Conservation (phyloP, 2,329 filamentous ascomycete genomes). For the Mycosphaerella sp. region DNA sequence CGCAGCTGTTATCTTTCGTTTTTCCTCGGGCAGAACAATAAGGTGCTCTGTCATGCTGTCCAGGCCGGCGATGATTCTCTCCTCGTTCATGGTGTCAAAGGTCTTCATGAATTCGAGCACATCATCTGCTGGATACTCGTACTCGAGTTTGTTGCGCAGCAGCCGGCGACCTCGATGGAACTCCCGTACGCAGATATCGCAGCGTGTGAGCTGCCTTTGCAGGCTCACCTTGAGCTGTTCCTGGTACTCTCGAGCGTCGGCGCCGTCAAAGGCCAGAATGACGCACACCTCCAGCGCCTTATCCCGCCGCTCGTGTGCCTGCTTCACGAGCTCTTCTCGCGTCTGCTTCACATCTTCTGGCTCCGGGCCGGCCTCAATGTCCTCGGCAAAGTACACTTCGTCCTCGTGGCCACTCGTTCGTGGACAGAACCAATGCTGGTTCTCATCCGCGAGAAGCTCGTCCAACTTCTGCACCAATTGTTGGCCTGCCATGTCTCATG, state of each 20-base stretch:
- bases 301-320: constrained; percentile 38
- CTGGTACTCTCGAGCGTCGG: constrained; percentile 40
- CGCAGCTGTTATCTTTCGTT: constrained; percentile 46
- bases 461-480: constrained; percentile 20
- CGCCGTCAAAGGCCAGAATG: constrained; percentile 45
- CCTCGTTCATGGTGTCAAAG: constrained; percentile 41
- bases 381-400: constrained; percentile 41
- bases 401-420: constrained; percentile 34
- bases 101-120: constrained; percentile 40
- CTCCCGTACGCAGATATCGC: constrained; percentile 46
- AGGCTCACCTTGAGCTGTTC: constrained; percentile 38
- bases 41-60: constrained; percentile 38
- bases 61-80: constrained; percentile 40
- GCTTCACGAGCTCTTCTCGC: constrained; percentile 32
- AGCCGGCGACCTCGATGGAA: constrained; percentile 42
- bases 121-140: constrained; percentile 41
- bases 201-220: constrained; percentile 39
- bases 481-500: constrained; percentile 11
- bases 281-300: constrained; percentile 39
- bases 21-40: constrained; percentile 42
- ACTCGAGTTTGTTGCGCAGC: constrained; percentile 37
- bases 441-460: constrained; percentile 27
- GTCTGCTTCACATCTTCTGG: constrained; percentile 21
- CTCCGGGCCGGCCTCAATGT: constrained; percentile 38
- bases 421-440: constrained; percentile 46